phyloP scores from a whole-genome alignment of 805 yeast species.

The Kodamaea lidongshanica region DNA sequence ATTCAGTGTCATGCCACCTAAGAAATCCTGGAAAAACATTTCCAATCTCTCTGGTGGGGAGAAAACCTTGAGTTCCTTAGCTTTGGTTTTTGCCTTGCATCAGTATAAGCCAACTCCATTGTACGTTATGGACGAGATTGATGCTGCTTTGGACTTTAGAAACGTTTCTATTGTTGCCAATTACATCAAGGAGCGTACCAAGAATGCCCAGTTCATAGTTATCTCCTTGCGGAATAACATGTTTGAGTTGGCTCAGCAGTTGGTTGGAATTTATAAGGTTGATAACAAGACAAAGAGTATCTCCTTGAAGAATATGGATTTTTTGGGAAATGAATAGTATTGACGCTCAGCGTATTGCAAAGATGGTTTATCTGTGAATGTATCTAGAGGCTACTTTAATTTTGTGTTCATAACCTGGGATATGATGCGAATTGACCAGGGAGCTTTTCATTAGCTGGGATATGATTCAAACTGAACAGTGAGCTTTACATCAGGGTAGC shows the following conservation, averaged over 20 bases:
- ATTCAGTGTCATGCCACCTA: slow-evolving; percentile 98
- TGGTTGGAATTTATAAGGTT: slow-evolving; percentile 93
- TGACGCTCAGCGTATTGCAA: background rate
- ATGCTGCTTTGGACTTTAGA: slow-evolving; percentile 95
- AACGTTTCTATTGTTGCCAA: slow-evolving; percentile 97
- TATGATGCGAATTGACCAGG: too few species aligned
- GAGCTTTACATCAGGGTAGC: too few species aligned
- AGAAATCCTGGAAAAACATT: slow-evolving; percentile 94
- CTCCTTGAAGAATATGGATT: slow-evolving; percentile 62
- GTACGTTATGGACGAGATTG: slow-evolving; percentile 98
- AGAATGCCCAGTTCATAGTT: slow-evolving; percentile 93
- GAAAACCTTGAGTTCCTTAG: slow-evolving; percentile 89
- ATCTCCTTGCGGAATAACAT: slow-evolving; percentile 93
- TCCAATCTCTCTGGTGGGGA: slow-evolving; percentile 97
- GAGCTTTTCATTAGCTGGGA: too few species aligned
- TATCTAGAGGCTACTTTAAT: too few species aligned
- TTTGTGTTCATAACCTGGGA: too few species aligned
- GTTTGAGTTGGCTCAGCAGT: slow-evolving; percentile 93
- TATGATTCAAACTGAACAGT: too few species aligned
- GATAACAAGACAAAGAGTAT: slow-evolving; percentile 86
- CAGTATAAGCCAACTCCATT: slow-evolving; percentile 95
- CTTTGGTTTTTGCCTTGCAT: slow-evolving; percentile 92
- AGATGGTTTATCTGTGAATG: background rate
- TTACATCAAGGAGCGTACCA: slow-evolving; percentile 90
- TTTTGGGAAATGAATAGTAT: slow-evolving; percentile 19